Conservation (phyloP, 306 rosid genomes). For the Phaseolus lunatus region DNA sequence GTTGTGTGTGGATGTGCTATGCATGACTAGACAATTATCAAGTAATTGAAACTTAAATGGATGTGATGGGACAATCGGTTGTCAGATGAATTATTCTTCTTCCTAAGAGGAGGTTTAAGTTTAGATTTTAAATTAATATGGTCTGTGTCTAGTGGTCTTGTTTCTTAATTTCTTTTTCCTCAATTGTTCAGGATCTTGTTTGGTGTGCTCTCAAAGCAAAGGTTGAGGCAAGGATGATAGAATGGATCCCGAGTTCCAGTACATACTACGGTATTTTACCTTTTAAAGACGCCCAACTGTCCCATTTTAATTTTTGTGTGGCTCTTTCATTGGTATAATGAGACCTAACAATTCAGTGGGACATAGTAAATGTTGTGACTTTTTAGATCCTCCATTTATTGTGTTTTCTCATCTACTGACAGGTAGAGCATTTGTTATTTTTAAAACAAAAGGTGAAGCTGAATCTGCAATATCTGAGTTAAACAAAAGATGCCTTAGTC, state of each 20-base stretch:
- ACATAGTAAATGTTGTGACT: background rate
- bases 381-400: slow-evolving; percentile 24
- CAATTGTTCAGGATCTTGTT: slow-evolving; percentile 57
- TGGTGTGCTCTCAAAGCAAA: slow-evolving; percentile 53
- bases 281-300: slow-evolving; percentile 1
- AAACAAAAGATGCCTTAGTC: slow-evolving; percentile 58
- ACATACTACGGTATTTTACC: slow-evolving; percentile 53
- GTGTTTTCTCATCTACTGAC: slow-evolving; percentile 38
- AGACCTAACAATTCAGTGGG: background rate
- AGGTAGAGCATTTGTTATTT: slow-evolving; percentile 76
- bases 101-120: slow-evolving; percentile 4
- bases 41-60: background rate
- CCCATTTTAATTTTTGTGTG: slow-evolving; percentile 1
- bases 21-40: background rate
- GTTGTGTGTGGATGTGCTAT: slow-evolving; percentile 22
- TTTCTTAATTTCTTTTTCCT: slow-evolving; percentile 24
- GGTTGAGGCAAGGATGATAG: slow-evolving; percentile 65
- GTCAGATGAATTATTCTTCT: slow-evolving; percentile 20
- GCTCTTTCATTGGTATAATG: slow-evolving; percentile 11
- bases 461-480: slow-evolving; percentile 50
- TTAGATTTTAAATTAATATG: slow-evolving; percentile 20
- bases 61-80: background rate
- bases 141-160: background rate
- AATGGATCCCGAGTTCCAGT: slow-evolving; percentile 40
- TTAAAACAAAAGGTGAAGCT: slow-evolving; percentile 61